Evolutionary conservation across 768 basidiomycete species (phyloP), one percentile per base, ranked within the genome.

Genomic region (Strobilomyces echinocephalus): DNA sequence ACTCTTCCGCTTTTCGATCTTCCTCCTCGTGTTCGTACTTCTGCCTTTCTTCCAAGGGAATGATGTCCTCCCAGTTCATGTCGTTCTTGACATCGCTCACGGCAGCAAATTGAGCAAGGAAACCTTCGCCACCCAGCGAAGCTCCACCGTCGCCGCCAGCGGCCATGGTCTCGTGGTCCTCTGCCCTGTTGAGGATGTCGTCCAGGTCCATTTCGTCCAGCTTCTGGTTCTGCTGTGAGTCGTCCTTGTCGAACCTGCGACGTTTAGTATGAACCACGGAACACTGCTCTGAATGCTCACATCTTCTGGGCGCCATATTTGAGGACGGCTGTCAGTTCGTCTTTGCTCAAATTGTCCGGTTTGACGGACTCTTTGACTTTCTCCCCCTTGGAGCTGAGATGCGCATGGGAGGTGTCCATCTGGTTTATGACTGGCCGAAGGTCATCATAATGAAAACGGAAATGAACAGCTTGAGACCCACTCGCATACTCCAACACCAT

Each of bases 401-500:
- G 91, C 40, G 91, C 91, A 60, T 97, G 97, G 39, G 95, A 94
- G 21, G 97, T 99, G 73, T 99, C 97, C 90, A 98, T 97, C 74
- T 98, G 95, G 73, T 97, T 97, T 77, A 99, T 97, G 75, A 99
- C 94, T 97, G 69, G n/a, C 49, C 39, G 50, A 46, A 50, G 28
- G 15, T 44, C 24, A 48, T 57, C 50, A 57, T 41, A 44, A 60
- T 26, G 20, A 35, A 30, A 46, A 52, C 21, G 50, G 39, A 56
- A 39, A 61, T 62, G 41, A 63, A 66, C 33, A 15, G 26, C 8
- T 35, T 51, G 49, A 54, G 47, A 88, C 94, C 68, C 72, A 97
- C 95, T 97, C 40, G 97, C 97, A 76, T 98, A 97, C 71, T 99
- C 97, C 58, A 99, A 77, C 41, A 98, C 93, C 97, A 98, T 98